Percentiles rank a stretch among this genome's conserved stretches.
phyloP scores from a whole-genome alignment of 495 filamentous ascomycete genomes.

The Xylona heveae region DNA sequence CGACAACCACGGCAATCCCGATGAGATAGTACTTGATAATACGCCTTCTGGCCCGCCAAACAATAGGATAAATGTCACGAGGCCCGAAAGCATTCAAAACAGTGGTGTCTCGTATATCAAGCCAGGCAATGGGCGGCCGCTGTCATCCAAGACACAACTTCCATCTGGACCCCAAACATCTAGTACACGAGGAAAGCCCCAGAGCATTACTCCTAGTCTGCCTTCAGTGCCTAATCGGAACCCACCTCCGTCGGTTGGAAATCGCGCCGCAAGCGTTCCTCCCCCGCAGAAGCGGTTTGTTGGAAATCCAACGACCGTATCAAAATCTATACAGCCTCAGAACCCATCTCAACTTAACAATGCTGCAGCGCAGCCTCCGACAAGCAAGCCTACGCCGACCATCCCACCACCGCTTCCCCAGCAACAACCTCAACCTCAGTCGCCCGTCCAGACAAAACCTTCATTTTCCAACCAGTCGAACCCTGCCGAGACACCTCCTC shows the following conservation, averaged over 20 bases:
- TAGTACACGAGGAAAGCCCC: not conserved
- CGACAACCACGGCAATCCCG: constrained; percentile 29
- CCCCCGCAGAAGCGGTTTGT: too few species aligned
- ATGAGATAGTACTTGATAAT: constrained; percentile 30
- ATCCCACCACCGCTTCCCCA: not conserved
- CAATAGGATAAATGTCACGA: not conserved
- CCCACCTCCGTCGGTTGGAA: too few species aligned
- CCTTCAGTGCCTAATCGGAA: not conserved
- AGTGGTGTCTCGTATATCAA: not conserved
- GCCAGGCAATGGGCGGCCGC: not conserved
- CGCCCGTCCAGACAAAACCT: not conserved
- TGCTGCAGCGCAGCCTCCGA: not conserved
- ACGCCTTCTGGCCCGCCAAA: not conserved
- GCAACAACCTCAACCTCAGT: constrained; percentile 1
- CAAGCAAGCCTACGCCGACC: not conserved
- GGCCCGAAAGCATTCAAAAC: not conserved
- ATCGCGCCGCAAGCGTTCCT: too few species aligned
- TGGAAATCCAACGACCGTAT: not conserved
- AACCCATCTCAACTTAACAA: not conserved
- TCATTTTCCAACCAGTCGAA: not conserved
- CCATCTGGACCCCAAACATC: not conserved
- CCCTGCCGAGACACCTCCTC: not conserved
- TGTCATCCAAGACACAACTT: not conserved
- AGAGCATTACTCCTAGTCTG: not conserved
- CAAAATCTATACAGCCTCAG: not conserved